Evolutionary conservation across 495 filamentous ascomycete genomes (phyloP), one percentile per base, ranked within the genome.

Genomic region (Aspergillus indologenus): DNA sequence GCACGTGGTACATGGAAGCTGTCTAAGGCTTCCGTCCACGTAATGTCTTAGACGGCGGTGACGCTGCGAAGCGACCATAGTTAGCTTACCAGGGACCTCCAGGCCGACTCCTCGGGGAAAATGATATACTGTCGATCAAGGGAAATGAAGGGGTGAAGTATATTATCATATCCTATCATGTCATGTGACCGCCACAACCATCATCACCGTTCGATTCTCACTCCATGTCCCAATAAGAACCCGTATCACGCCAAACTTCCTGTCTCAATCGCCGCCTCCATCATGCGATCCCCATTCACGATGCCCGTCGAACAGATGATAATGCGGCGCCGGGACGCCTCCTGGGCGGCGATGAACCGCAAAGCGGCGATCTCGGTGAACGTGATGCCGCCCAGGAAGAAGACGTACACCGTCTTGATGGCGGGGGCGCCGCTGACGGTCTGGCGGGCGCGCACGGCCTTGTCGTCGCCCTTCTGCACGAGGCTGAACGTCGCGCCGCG

Each of bases 321-420:
- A 57, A 99, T 87, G 72, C 89, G 90, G 72, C 90, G 85, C 72
- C 71, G 81, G 74, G 88, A 88, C 71, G 91, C 89, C 81, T 96
- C 88, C 73, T 90, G 86, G 65, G 84, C 86, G 42, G 89, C 91
- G 64, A 98, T 87, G 74, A 96, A 97, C 61, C 95, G 82, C 72
- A 98, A 66, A 22, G 94, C 95, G 45, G 94, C 92, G 70, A 98
- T 93, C 78, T 99, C 94, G 8, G 93, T 95, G 64, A 93, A 96
- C 1, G 89, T 96, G 50, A 97, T 88, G 2, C 94, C 94, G 23
- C 94, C 94, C 56, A 99, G 76, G 75, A 96, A 97, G 68, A 97
- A 94, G 15, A 99, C 87, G 62, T 97, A 87, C 12, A 92, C 90
- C 7, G 88, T 90, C 74, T 91, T 96, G 68, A 87, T 87, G 52